A percentile compares a stretch with the other conserved stretches of the same genome.
Evolutionary conservation across 1,284 basidiomycete species (phyloP).

Genomic region (Microbotryomycetes sp.): DNA sequence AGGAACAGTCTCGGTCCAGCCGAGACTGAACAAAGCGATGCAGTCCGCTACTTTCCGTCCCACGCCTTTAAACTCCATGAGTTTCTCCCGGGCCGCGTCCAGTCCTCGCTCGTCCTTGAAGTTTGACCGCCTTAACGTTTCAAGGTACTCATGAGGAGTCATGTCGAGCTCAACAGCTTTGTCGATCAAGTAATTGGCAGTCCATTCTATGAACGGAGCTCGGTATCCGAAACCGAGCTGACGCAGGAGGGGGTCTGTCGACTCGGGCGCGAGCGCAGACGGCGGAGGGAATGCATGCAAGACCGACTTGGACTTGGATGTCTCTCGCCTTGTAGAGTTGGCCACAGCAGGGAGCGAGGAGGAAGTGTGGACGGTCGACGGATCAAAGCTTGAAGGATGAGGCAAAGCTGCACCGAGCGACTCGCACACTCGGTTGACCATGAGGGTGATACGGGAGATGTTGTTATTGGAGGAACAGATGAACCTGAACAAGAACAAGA

Average conservation of each 20-base stretch:
- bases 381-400: constrained; percentile 24
- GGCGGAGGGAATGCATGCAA: constrained; percentile 85
- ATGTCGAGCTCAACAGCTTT: constrained; percentile 42
- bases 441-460: constrained; percentile 80
- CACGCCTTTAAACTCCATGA: constrained; percentile 79
- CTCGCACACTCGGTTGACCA: constrained; percentile 55
- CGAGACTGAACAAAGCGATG: constrained; percentile 85
- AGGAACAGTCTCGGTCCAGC: constrained; percentile 81
- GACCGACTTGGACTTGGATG: constrained; percentile 38
- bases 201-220: constrained; percentile 77
- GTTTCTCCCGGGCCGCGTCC: constrained; percentile 57
- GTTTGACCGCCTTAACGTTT: constrained; percentile 15
- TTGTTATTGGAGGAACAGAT: constrained; percentile 99
- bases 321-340: constrained; percentile 35
- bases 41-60: constrained; percentile 96
- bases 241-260: constrained; percentile 63
- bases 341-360: constrained; percentile 40
- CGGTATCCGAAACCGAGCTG: constrained; percentile 91
- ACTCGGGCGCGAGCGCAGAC: constrained; percentile 52
- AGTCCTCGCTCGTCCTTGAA: constrained; percentile 41
- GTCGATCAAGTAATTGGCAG: constrained; percentile 61
- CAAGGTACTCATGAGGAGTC: constrained; percentile 38
- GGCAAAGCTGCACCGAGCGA: constrained; percentile 31
- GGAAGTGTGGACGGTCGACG: neutral
- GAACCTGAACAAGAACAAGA: constrained; percentile 53